These are phyloP conservation scores for Aspergillus heteromorphus DNA, from an alignment of 495 filamentous ascomycete species.

Conservation along the genomic window DNA sequence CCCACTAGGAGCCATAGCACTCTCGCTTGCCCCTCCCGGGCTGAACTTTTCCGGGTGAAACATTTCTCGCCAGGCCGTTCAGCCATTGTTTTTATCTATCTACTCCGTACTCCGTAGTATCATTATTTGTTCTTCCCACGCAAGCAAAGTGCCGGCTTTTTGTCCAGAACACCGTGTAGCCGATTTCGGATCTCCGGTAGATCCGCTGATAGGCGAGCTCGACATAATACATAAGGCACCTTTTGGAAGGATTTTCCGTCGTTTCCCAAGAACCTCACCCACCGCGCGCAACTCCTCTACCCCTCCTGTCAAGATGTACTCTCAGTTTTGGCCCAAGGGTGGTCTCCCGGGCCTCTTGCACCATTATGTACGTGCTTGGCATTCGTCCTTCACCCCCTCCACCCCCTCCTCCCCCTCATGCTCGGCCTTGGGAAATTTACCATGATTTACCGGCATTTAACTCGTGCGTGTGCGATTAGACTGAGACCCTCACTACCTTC, in stretches of 20 bases:
- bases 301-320: conserved; percentile 31
- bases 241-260: not conserved
- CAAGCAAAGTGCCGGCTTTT: not conserved
- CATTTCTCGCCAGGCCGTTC: not conserved
- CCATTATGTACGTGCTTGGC: conserved; percentile 39
- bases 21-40: too few species aligned
- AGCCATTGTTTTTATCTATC: not conserved
- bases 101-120: too few species aligned
- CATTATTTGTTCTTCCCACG: too few species aligned
- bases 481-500: conserved; percentile 42
- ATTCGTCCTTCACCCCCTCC: not conserved
- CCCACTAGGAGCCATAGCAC: too few species aligned
- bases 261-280: not conserved
- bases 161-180: not conserved
- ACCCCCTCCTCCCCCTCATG: conserved; percentile 1
- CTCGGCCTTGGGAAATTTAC: not conserved
- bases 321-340: conserved; percentile 46
- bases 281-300: too few species aligned
- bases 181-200: not conserved
- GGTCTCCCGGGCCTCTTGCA: conserved; percentile 52
- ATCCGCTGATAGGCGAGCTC: not conserved
- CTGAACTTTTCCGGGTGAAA: too few species aligned
- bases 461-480: conserved; percentile 17
- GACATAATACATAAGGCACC: not conserved
- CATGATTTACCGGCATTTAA: not conserved